These are phyloP conservation scores for Syncephalastrum monosporum DNA, from an alignment of 371 early-diverging fungal species.

Conservation along the genomic window DNA sequence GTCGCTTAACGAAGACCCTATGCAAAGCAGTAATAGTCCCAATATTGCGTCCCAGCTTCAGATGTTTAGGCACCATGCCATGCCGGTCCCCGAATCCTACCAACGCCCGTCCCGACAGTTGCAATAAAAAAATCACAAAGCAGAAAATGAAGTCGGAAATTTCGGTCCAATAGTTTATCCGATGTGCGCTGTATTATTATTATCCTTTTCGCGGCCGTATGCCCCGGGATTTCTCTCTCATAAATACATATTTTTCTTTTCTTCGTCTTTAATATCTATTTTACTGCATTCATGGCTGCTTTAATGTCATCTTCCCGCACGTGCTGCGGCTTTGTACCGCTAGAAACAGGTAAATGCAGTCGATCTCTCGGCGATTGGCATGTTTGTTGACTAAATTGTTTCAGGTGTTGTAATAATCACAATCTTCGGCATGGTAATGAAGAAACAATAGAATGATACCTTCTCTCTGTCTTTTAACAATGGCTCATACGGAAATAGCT, in stretches of 20 bases:
- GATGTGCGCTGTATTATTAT: background rate
- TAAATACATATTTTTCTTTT: background rate
- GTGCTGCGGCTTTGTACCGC: conserved; percentile 34
- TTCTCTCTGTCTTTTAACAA: background rate
- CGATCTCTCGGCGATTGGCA: conserved; percentile 1
- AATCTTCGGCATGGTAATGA: conserved; percentile 43
- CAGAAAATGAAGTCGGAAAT: background rate
- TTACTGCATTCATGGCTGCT: conserved; percentile 15
- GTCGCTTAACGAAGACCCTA: conserved; percentile 2
- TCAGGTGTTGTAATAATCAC: conserved; percentile 40
- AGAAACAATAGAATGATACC: background rate
- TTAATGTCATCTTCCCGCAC: conserved; percentile 21
- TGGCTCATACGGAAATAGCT: conserved; percentile 16
- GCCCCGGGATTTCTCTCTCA: background rate
- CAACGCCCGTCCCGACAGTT: conserved; percentile 15
- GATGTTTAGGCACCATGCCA: conserved; percentile 30
- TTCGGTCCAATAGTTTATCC: background rate
- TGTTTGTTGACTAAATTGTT: conserved; percentile 1
- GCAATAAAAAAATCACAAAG: conserved; percentile 4
- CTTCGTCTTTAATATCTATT: conserved; percentile 1
- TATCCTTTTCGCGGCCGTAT: conserved; percentile 3
- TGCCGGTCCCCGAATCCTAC: conserved; percentile 29
- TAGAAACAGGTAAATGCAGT: conserved; percentile 31
- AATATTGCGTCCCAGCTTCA: conserved; percentile 31
- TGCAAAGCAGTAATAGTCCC: conserved; percentile 14